Evolutionary conservation across 2,329 filamentous ascomycete species (phyloP), one percentile per base, ranked within the genome.

Genomic region (Cercospora zeae-maydis): DNA sequence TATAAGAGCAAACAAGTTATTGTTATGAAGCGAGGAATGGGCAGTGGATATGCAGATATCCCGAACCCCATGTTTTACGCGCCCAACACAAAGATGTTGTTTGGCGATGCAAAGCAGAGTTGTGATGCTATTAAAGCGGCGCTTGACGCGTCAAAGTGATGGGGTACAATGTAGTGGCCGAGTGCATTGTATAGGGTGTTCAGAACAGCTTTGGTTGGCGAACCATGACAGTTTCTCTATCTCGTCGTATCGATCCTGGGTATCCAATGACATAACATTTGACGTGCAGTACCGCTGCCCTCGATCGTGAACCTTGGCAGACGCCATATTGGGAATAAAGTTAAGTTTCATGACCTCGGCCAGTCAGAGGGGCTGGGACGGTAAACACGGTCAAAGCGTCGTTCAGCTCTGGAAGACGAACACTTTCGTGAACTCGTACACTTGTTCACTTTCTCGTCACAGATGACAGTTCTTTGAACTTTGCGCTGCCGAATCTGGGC

Each of bases 1-100:
- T 96, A 92, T 90, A 96, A 96, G 86, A 92, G 89, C 72, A 96
- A 96, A 81, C 88, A 93, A 73, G 91, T 95, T 1, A 85, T 96
- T 58, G 89, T 96, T 10, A 96, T 96, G 92, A 96, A 96, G 58
- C 82, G 92, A 63, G 88, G 92, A 56, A 88, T 96, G 88, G 88
- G 89, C 4, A 93, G 89, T 74, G 92, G 92, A 65, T 96, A 96
- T 76, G 89, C 92, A 19, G 92, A 96, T 77, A 91, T 96, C 9
- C 90, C 89, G 10, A 96, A 96, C 74, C 92, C 92, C 0, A 93
- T 96, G 91, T 95, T 96, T 77, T 95, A 62, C 42, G 58, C 59
- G n/a, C 66, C 61, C 3, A 89, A 89, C 57, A 92, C 92, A 1
- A 90, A 89, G 79, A 96, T 96, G 92, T 76, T 96, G 63, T 96